Percentiles rank a stretch among this genome's conserved stretches.
phyloP scores from a whole-genome alignment of 495 filamentous ascomycete genomes.

The Stereocaulon alpinum region DNA sequence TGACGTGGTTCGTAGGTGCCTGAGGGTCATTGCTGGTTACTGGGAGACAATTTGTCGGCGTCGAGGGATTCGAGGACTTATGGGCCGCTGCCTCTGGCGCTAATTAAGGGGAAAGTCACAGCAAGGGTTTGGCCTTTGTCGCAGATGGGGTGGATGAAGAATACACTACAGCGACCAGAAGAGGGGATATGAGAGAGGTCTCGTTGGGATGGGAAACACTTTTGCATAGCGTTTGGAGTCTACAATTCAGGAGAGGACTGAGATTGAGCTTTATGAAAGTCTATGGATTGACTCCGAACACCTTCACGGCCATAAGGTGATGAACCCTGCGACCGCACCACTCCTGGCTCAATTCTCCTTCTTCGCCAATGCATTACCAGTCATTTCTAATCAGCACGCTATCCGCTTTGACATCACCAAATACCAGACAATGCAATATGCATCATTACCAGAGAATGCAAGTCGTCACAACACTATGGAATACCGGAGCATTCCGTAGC shows the following conservation, averaged over 20 bases:
- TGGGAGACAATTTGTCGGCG: conserved; percentile 74
- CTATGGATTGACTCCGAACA: neutral
- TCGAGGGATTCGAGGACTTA: conserved; percentile 79
- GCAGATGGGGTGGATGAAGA: conserved; percentile 41
- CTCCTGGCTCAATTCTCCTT: no score
- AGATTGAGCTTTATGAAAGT: neutral
- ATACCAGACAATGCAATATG: no score
- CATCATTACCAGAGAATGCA: no score
- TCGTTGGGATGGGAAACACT: no score
- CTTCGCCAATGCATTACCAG: no score
- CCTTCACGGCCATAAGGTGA: no score
- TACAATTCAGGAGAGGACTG: neutral
- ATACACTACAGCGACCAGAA: conserved; percentile 34
- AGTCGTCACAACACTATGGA: no score
- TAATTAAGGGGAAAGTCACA: conserved; percentile 81
- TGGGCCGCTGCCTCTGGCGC: conserved; percentile 73
- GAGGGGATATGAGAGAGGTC: neutral
- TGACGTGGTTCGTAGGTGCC: conserved; percentile 51
- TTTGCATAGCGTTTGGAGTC: neutral
- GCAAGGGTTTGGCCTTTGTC: conserved; percentile 47
- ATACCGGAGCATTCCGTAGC: no score
- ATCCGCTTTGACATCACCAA: no score
- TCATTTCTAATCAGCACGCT: no score
- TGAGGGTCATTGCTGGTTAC: conserved; percentile 77
- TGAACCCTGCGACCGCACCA: no score